Percentiles rank a stretch among this genome's conserved stretches.
phyloP scores from a whole-genome alignment of 202 grass and related monocot species.

The Schoenoplectus tabernaemontani region DNA sequence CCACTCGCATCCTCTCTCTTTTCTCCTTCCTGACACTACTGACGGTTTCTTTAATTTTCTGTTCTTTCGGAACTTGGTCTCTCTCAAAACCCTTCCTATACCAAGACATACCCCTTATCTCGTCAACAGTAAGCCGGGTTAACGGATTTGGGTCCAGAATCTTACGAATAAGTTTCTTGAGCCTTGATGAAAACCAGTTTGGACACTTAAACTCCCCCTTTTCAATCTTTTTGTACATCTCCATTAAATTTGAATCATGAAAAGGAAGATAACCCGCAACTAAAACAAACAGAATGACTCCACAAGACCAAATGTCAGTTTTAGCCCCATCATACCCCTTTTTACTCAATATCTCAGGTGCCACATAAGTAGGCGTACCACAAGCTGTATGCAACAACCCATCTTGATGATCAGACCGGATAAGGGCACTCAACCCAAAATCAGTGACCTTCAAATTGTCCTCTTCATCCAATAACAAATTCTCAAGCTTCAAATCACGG shows the following conservation, averaged over 20 bases:
- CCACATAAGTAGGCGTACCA: conserved; percentile 79
- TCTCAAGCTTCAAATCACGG: conserved; percentile 87
- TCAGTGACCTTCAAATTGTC: conserved; percentile 76
- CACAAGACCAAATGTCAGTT: conserved; percentile 89
- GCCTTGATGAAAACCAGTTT: conserved; percentile 49
- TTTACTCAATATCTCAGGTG: conserved; percentile 67
- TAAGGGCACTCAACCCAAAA: conserved; percentile 73
- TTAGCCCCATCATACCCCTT: conserved; percentile 82
- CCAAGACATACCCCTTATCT: conserved; percentile 73
- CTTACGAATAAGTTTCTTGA: conserved; percentile 56
- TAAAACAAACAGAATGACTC: conserved; percentile 76
- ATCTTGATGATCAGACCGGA: conserved; percentile 46
- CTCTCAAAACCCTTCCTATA: conserved; percentile 51
- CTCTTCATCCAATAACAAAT: conserved; percentile 72
- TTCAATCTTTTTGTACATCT: conserved; percentile 71
- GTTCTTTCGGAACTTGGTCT: conserved; percentile 25
- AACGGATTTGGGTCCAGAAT: conserved; percentile 68
- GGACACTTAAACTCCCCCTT: conserved; percentile 68
- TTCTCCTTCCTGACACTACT: conserved; percentile 21
- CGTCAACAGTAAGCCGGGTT: conserved; percentile 55
- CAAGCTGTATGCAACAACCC: conserved; percentile 68
- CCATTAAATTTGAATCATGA: conserved; percentile 73
- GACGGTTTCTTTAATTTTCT: not conserved
- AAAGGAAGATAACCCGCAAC: conserved; percentile 74
- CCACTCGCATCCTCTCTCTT: conserved; percentile 27